These are phyloP conservation scores for Capronia epimyces DNA, from an alignment of 2,329 filamentous ascomycete genomes.

Conservation along the genomic window DNA sequence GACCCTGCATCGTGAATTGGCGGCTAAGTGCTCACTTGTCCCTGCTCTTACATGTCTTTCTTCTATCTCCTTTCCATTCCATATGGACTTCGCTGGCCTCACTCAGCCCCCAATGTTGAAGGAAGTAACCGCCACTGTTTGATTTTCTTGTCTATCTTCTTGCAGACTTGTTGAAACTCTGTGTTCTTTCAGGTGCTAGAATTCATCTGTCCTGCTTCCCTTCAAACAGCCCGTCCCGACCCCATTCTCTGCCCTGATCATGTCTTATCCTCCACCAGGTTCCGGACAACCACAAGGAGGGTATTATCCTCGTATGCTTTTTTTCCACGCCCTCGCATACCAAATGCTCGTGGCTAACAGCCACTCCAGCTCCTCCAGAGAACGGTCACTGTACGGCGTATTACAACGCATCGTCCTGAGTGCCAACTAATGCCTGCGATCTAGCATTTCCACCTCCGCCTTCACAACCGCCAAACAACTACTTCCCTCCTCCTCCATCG, in stretches of 20 bases:
- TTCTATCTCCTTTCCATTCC: slow-evolving; percentile 3
- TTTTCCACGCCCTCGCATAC: not conserved
- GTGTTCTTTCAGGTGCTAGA: not conserved
- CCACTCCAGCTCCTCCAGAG: slow-evolving; percentile 22
- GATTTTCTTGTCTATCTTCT: not conserved
- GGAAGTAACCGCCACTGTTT: not conserved
- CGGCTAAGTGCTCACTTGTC: slow-evolving; percentile 15
- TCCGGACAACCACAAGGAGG: slow-evolving; percentile 24
- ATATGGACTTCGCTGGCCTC: not conserved
- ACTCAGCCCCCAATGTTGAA: not conserved
- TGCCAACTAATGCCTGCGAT: slow-evolving; percentile 8
- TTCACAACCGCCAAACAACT: slow-evolving; percentile 21
- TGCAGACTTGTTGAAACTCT: not conserved
- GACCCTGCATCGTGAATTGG: slow-evolving; percentile 10
- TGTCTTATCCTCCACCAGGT: slow-evolving; percentile 20
- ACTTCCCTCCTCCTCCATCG: slow-evolving; percentile 29
- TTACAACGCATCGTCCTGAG: not conserved
- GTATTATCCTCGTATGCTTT: slow-evolving; percentile 30
- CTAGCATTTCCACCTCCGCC: slow-evolving; percentile 31
- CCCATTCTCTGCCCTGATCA: not conserved
- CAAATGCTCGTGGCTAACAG: slow-evolving; percentile 5
- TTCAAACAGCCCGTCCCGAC: not conserved
- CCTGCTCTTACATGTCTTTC: not conserved
- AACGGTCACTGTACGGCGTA: slow-evolving; percentile 16
- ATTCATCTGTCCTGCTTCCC: not conserved